phyloP scores from a whole-genome alignment of 2,329 filamentous ascomycete genomes.

The Aspergillus sp. region DNA sequence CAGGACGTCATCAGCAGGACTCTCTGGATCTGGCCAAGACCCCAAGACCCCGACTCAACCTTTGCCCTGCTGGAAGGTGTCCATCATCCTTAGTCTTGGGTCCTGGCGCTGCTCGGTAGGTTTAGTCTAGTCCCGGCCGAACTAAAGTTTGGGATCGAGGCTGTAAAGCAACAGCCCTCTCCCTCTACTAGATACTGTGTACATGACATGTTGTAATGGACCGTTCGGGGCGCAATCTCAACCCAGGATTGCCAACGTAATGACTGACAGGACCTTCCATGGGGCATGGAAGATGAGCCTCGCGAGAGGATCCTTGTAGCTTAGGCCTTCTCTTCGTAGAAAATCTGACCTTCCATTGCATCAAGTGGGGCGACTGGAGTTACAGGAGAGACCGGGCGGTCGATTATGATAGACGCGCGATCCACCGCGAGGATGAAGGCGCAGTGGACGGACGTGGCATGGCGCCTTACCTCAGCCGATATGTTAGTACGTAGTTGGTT shows the following conservation, averaged over 20 bases:
- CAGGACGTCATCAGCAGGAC: slow-evolving; percentile 1
- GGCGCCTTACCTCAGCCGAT: not conserved
- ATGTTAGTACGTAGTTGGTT: too few species aligned
- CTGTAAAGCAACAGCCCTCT: not conserved
- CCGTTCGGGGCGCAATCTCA: not conserved
- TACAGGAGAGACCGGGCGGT: not conserved
- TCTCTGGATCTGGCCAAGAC: not conserved
- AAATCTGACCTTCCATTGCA: not conserved
- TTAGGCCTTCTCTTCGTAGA: not conserved
- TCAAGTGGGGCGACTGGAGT: not conserved
- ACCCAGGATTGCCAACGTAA: not conserved
- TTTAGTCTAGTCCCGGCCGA: slow-evolving; percentile 1
- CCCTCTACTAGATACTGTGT: too few species aligned
- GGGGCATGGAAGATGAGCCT: not conserved
- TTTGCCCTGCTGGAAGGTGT: not conserved
- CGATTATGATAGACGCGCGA: not conserved
- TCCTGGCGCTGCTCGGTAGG: not conserved
- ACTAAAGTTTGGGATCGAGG: not conserved
- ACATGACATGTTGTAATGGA: not conserved
- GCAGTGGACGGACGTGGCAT: not conserved
- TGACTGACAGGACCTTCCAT: not conserved
- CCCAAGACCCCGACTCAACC: not conserved
- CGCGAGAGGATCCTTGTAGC: not conserved
- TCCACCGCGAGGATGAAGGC: not conserved
- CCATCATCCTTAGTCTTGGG: not conserved